Evolutionary conservation across 805 yeast species (phyloP).

Genomic region (Candida quercuum): DNA sequence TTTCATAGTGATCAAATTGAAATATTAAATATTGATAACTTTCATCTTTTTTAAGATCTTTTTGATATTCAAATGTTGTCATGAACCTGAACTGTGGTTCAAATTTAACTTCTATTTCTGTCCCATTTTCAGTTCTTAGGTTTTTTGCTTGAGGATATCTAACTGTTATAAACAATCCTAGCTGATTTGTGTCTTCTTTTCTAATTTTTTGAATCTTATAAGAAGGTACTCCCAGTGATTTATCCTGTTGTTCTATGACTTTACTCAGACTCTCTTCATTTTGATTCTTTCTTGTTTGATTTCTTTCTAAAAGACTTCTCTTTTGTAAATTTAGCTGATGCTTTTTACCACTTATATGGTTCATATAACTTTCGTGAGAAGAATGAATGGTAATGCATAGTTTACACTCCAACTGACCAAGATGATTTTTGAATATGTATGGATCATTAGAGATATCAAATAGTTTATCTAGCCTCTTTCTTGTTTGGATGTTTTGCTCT

Average conservation of each 20-base stretch:
- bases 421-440: constrained; percentile 74
- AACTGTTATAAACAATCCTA: constrained; percentile 64
- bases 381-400: constrained; percentile 81
- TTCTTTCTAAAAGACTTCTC: constrained; percentile 38
- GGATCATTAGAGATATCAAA: constrained; percentile 63
- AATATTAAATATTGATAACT: constrained; percentile 67
- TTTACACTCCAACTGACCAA: constrained; percentile 82
- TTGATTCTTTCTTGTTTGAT: constrained; percentile 1
- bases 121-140: constrained; percentile 29
- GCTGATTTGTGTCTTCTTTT: constrained; percentile 48
- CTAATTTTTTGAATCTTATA: constrained; percentile 64
- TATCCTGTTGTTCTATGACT: constrained; percentile 12
- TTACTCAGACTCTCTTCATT: constrained; percentile 25
- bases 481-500: constrained; percentile 63
- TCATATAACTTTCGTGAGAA: constrained; percentile 72
- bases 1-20: constrained; percentile 89
- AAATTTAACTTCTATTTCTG: not conserved
- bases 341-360: constrained; percentile 80
- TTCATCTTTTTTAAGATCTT: constrained; percentile 41
- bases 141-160: constrained; percentile 50
- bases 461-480: constrained; percentile 63
- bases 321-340: constrained; percentile 72
- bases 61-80: constrained; percentile 66
- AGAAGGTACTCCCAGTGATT: constrained; percentile 56
- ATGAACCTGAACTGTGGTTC: constrained; percentile 69